phyloP scores from a whole-genome alignment of 2,329 filamentous ascomycete species.

The Grosmannia penicillata region DNA sequence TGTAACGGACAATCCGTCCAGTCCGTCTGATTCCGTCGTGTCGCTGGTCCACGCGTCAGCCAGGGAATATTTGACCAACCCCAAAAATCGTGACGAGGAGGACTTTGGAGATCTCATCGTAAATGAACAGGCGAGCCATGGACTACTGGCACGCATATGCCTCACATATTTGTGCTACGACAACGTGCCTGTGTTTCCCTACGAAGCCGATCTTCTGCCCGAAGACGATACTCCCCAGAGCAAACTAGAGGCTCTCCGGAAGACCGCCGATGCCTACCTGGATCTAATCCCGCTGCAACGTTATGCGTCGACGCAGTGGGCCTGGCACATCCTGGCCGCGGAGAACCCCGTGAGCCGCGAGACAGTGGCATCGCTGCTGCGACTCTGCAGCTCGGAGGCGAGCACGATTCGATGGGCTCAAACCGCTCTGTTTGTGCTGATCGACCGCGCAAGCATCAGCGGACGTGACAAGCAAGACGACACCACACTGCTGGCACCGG shows the following conservation, averaged over 20 bases:
- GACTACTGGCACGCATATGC: background rate
- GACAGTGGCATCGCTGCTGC: background rate
- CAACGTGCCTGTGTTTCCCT: background rate
- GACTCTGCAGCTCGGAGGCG: background rate
- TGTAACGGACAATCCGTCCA: background rate
- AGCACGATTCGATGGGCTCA: background rate
- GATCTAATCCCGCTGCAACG: background rate
- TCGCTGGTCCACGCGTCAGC: background rate
- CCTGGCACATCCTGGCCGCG: background rate
- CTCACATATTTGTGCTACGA: background rate
- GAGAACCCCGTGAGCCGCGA: background rate
- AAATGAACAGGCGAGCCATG: background rate
- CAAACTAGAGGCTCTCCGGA: background rate
- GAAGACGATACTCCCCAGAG: background rate
- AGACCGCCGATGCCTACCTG: background rate
- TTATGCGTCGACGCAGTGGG: background rate
- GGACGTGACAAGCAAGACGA: background rate
- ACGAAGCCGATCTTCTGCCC: background rate
- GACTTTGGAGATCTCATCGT: background rate
- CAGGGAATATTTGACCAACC: background rate
- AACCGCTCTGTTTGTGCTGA: background rate
- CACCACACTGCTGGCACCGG: background rate
- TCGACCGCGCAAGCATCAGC: background rate
- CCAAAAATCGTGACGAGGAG: background rate
- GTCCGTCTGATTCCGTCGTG: background rate